A percentile compares a stretch with the other conserved stretches of the same genome.
Conservation (phyloP, 192 early-diverging fungal genomes). For the Podila minutissima region DNA sequence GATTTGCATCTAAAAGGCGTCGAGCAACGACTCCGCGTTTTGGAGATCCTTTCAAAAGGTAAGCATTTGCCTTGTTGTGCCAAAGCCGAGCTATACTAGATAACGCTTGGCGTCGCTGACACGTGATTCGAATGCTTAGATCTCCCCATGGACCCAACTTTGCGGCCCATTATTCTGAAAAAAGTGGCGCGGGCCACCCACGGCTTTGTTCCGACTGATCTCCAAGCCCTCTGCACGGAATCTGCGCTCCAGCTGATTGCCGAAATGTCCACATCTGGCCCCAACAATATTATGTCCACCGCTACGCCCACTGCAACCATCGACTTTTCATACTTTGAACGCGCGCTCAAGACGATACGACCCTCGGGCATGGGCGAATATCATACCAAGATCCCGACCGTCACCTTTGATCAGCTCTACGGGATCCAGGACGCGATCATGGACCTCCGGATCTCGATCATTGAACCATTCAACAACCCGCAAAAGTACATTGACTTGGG, state of each 20-base stretch:
- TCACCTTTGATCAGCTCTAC: constrained; percentile 78
- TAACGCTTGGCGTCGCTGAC: background rate
- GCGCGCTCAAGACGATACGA: constrained; percentile 53
- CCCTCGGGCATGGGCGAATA: constrained; percentile 69
- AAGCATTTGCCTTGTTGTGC: background rate
- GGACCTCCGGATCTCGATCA: constrained; percentile 66
- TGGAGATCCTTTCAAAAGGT: constrained; percentile 58
- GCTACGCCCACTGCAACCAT: constrained; percentile 33
- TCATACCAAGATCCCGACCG: constrained; percentile 63
- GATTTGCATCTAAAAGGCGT: constrained; percentile 60
- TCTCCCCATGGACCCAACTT: constrained; percentile 54
- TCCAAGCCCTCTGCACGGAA: constrained; percentile 72
- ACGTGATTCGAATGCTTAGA: constrained; percentile 23
- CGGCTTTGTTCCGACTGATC: constrained; percentile 86
- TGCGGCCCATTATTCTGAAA: constrained; percentile 47
- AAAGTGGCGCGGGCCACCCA: constrained; percentile 65
- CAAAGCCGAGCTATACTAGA: background rate
- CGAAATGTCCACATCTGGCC: constrained; percentile 42
- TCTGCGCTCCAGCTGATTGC: constrained; percentile 58
- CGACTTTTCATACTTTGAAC: constrained; percentile 51
- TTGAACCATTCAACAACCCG: constrained; percentile 65
- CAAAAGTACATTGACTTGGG: constrained; percentile 64
- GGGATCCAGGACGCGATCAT: constrained; percentile 77
- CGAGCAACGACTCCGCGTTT: constrained; percentile 49
- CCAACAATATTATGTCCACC: constrained; percentile 29